Evolutionary conservation across 179 eudicot species (phyloP).

Genomic region (Silene vulgaris): DNA sequence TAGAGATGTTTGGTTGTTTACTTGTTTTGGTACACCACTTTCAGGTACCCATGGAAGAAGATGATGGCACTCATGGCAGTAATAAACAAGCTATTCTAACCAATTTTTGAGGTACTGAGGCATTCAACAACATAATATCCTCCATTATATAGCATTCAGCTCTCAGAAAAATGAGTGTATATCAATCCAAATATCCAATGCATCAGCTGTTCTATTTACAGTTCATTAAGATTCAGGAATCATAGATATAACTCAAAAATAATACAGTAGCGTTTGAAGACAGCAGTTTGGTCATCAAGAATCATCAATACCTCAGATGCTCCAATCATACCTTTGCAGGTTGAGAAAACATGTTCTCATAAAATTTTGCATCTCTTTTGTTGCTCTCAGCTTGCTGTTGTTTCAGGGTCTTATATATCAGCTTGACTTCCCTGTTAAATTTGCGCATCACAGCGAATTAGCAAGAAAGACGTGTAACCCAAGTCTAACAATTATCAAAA

Average conservation of each 20-base stretch:
- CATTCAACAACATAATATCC: no score
- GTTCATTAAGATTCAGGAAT: no score
- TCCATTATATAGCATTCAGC: background rate
- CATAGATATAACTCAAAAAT: background rate
- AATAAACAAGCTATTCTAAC: no score
- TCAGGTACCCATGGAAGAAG: no score
- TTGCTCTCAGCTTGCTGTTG: constrained; percentile 22
- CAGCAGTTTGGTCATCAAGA: background rate
- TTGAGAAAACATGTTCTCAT: constrained; percentile 20
- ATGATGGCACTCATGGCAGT: no score
- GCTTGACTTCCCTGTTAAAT: constrained; percentile 19
- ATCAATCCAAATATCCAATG: no score
- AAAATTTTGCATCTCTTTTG: constrained; percentile 19
- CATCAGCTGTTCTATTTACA: no score
- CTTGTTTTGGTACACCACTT: no score
- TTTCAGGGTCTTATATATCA: constrained; percentile 15
- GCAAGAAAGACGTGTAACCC: background rate
- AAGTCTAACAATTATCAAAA: no score
- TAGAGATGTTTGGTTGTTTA: no score
- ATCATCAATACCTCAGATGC: background rate
- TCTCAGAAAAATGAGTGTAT: background rate
- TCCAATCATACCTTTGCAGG: constrained; percentile 13
- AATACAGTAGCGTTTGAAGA: background rate
- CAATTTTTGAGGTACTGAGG: no score
- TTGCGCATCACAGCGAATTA: background rate